Base-by-base conservation (phyloP, 176 grass and related monocot genomes). In the Phyllostachys edulis region DNA sequence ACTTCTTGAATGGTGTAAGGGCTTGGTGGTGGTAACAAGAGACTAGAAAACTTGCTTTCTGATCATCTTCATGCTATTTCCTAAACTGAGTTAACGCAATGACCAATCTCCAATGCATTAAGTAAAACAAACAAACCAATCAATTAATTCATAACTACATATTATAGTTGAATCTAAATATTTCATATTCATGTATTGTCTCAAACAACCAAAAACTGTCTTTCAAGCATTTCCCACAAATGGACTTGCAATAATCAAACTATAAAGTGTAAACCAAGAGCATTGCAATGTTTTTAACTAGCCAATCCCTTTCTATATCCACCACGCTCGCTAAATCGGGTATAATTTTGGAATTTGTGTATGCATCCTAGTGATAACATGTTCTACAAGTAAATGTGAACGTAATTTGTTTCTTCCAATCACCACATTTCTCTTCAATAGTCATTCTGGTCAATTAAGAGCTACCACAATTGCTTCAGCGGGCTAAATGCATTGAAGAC, bases 81-180 rank as follows among this genome's bases (percentile, higher is more conserved):
- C 1, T 56, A 87, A 81, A 54, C 59, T 6, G 72, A 56, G 1
- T 5, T 29, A 26, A 57, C 27, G 2, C 37, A 57, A 42, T 13
- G 51, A 47, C 36, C 37, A 42, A 40, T 32, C 4, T 81, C 69
- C 60, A 75, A 85, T 78, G 52, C 52, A 61, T 60, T 68, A 68
- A 85, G 50, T 11, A 78, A 60, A 61, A 62, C 27, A 62, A 69
- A 18, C 23, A 20, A 69, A 54, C 51, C 51, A 37, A 46, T 68
- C 5, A 34, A 5, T 69, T 59, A n/a, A 34, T 59, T 69, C 47
- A 45, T 69, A 68, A 59, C 15, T 46, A 46, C 24, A 36, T 61
- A 46, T 45, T 54, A 62, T 49, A 16, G 55, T 46, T 18, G 15
- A n/a, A 69, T 69, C 11, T 4, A 45, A 9, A 37, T 45, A 41